These are phyloP conservation scores for Akanthomyces lecanii DNA, from an alignment of 2,329 filamentous ascomycete genomes.

Conservation along the genomic window DNA sequence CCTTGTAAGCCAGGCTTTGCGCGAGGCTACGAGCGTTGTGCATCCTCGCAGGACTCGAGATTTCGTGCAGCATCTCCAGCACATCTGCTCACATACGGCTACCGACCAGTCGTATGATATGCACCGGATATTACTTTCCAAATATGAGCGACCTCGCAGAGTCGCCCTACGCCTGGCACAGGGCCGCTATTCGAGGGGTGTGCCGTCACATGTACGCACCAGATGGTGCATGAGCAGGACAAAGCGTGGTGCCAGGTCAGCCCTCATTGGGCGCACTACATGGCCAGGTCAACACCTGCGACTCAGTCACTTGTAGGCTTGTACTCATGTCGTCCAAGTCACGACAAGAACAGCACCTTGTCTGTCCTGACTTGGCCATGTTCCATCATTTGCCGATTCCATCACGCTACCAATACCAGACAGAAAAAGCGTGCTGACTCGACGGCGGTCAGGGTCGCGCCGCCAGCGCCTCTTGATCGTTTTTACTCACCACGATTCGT, in stretches of 20 bases:
- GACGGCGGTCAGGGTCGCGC: neutral
- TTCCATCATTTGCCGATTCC: neutral
- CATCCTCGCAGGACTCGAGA: neutral
- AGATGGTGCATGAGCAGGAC: conserved; percentile 2
- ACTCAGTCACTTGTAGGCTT: neutral
- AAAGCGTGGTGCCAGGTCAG: neutral
- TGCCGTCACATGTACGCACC: conserved; percentile 1
- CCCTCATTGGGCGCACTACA: neutral
- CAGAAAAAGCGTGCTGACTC: neutral
- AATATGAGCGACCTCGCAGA: neutral
- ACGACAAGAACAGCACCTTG: conserved; percentile 1
- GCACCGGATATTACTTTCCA: neutral
- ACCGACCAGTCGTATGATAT: neutral
- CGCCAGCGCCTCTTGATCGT: neutral
- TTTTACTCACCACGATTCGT: neutral
- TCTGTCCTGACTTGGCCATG: conserved; percentile 2
- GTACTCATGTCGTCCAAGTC: neutral
- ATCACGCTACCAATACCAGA: neutral
- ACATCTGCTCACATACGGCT: neutral
- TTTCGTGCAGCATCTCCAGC: neutral
- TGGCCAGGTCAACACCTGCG: neutral
- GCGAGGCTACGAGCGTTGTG: neutral
- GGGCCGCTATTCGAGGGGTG: neutral
- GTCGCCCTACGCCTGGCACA: neutral
- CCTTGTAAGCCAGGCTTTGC: neutral